Conservation (phyloP, 2,329 filamentous ascomycete genomes). For the Ophiobolus disseminans region DNA sequence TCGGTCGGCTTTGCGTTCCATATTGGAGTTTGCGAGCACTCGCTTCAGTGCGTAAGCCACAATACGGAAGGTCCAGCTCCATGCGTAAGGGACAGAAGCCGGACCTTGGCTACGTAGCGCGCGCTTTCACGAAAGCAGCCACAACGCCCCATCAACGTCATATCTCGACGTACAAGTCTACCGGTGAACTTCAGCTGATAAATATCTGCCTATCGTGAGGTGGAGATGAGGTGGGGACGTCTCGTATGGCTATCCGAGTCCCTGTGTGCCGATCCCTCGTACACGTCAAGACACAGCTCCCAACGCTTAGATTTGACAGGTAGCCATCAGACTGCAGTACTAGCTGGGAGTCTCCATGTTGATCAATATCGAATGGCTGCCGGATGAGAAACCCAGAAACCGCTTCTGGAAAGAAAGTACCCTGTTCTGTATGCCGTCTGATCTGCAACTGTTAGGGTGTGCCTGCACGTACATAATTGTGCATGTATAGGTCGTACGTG, state of each 20-base stretch:
- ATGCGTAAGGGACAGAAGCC: constrained; percentile 4
- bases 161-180: not conserved
- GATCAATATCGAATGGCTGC: constrained; percentile 12
- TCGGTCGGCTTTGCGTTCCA: not conserved
- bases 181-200: constrained; percentile 1
- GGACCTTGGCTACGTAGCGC: constrained; percentile 4
- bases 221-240: not conserved
- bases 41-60: constrained; percentile 2
- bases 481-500: not conserved
- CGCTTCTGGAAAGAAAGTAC: constrained; percentile 6
- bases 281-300: constrained; percentile 5
- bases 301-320: constrained; percentile 12
- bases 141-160: constrained; percentile 13
- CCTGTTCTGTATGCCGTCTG: not conserved
- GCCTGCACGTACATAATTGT: not conserved
- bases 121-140: constrained; percentile 4
- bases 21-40: not conserved
- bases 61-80: constrained; percentile 3
- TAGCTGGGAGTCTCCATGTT: constrained; percentile 12
- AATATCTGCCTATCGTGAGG: constrained; percentile 1
- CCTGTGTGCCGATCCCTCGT: constrained; percentile 1
- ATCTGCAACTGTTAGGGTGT: constrained; percentile 2
- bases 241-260: not conserved
- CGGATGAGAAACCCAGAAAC: not conserved
- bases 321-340: constrained; percentile 2